Conservation (phyloP, 1,284 basidiomycete genomes). For the Phenoliferia sp. region DNA sequence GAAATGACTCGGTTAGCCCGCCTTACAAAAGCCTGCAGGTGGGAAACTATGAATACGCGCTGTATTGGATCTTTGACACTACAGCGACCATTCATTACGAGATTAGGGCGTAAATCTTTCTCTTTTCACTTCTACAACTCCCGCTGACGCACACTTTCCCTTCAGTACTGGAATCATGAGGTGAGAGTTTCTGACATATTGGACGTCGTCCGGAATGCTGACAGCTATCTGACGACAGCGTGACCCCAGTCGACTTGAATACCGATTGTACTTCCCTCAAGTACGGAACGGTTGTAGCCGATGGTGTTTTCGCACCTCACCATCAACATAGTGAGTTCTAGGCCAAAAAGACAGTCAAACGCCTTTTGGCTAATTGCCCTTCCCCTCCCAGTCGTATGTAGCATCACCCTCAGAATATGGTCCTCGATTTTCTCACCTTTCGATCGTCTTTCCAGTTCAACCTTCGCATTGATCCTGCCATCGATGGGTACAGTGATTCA, state of each 20-base stretch:
- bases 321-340: slow-evolving; percentile 66
- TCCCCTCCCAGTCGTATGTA: neutral
- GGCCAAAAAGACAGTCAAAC: neutral
- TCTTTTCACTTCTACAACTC: neutral
- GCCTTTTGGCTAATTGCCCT: neutral
- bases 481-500: slow-evolving; percentile 82
- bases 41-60: slow-evolving; percentile 74
- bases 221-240: neutral
- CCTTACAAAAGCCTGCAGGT: too few species aligned
- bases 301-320: slow-evolving; percentile 5
- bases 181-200: neutral
- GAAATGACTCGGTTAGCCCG: too few species aligned
- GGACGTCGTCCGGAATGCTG: neutral
- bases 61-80: slow-evolving; percentile 78
- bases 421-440: slow-evolving; percentile 46
- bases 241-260: slow-evolving; percentile 68
- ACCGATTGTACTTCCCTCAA: slow-evolving; percentile 55
- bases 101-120: neutral
- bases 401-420: neutral
- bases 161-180: slow-evolving; percentile 7
- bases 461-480: slow-evolving; percentile 50
- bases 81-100: slow-evolving; percentile 1
- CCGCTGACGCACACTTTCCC: neutral
- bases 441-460: slow-evolving; percentile 46
- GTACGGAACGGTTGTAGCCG: slow-evolving; percentile 5